These are phyloP conservation scores for Larix sibirica DNA, from an alignment of 83 land plant genomes.

Conservation along the genomic window DNA sequence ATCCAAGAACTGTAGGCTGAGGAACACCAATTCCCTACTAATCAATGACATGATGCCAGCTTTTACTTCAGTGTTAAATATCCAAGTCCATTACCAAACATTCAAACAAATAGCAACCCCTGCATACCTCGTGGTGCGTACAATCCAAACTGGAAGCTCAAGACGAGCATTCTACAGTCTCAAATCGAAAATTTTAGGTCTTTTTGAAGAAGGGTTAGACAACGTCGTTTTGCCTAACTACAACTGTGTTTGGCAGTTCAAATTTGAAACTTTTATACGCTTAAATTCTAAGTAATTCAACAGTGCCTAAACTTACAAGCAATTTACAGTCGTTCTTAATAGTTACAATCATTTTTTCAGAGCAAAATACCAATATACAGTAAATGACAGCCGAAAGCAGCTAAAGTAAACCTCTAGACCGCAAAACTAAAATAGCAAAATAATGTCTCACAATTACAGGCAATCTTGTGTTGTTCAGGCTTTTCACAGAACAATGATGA, in stretches of 20 bases:
- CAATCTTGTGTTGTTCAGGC: too few relatives aligned
- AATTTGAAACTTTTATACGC: not conserved
- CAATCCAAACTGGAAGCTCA: too few relatives aligned
- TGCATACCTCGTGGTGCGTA: not conserved
- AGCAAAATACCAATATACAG: not conserved
- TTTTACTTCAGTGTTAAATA: not conserved
- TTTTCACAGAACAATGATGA: too few relatives aligned
- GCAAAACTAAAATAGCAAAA: not conserved
- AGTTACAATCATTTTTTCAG: not conserved
- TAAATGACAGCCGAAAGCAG: not conserved
- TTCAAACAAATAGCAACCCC: not conserved
- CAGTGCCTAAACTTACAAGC: not conserved
- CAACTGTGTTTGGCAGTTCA: not conserved
- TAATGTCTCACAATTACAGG: not conserved
- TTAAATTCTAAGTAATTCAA: not conserved
- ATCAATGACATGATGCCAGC: constrained; percentile 30
- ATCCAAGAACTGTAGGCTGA: constrained; percentile 33
- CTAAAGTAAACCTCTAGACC: not conserved
- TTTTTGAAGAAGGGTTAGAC: too few relatives aligned
- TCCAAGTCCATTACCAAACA: not conserved
- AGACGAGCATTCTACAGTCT: not conserved
- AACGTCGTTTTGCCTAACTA: too few relatives aligned
- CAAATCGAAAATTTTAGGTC: not conserved
- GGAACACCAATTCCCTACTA: constrained; percentile 43
- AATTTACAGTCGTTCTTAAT: too few relatives aligned